Percentiles rank a stretch among this genome's conserved stretches.
These are phyloP conservation scores for Verticillium nonalfalfae DNA, from an alignment of 2,329 filamentous ascomycete species.

Conservation along the genomic window DNA sequence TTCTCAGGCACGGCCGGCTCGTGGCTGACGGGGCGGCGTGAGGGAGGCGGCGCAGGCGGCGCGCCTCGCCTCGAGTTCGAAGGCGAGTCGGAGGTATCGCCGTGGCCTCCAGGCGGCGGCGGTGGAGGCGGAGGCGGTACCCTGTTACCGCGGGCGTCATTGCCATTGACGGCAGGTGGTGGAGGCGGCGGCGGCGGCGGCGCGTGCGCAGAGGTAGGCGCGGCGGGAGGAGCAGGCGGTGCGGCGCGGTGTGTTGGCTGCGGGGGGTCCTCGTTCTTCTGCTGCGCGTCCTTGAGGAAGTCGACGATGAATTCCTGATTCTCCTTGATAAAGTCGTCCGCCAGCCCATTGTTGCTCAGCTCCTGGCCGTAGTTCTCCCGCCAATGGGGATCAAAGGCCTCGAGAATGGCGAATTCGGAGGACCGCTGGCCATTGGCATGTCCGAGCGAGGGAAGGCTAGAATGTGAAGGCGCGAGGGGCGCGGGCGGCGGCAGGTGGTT, in stretches of 20 bases:
- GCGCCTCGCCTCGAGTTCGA: conserved; percentile 30
- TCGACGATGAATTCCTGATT: conserved; percentile 65
- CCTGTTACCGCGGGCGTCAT: conserved; percentile 20
- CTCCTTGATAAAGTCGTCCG: conserved; percentile 60
- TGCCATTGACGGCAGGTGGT: conserved; percentile 23
- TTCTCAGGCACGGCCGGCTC: not conserved
- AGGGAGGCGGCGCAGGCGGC: conserved; percentile 51
- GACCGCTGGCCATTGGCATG: conserved; percentile 35
- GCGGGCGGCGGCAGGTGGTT: conserved; percentile 24
- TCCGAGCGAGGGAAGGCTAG: conserved; percentile 33
- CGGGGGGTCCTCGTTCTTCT: conserved; percentile 20
- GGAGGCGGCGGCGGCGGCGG: conserved; percentile 15
- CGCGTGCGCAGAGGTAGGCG: conserved; percentile 7
- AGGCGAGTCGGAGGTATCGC: conserved; percentile 33
- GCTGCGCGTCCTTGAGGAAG: conserved; percentile 54
- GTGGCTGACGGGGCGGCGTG: conserved; percentile 45
- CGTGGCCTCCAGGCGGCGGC: conserved; percentile 14
- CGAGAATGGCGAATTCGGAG: conserved; percentile 56
- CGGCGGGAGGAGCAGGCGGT: conserved; percentile 11
- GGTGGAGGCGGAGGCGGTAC: conserved; percentile 26
- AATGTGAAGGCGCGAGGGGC: conserved; percentile 22
- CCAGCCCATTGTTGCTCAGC: conserved; percentile 54
- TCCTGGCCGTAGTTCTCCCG: conserved; percentile 61
- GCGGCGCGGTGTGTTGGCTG: conserved; percentile 10
- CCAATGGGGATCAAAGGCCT: conserved; percentile 60